Evolutionary conservation across 495 filamentous ascomycete genomes (phyloP).

Genomic region (Talaromyces stipitatus): DNA sequence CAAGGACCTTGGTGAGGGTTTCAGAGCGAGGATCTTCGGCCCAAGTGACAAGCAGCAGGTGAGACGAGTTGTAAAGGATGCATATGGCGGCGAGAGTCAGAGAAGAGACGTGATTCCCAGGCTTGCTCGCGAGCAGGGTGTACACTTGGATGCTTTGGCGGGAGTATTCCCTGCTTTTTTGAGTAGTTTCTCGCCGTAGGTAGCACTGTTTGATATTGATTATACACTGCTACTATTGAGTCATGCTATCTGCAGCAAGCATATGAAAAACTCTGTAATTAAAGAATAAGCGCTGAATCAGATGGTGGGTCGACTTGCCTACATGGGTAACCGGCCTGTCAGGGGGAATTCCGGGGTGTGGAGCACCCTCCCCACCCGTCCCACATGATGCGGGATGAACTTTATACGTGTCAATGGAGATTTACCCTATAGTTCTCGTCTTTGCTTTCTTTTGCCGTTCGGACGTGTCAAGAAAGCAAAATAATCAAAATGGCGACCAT

Average conservation of each 20-base stretch:
- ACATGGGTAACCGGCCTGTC: background rate
- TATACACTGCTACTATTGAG: too few species aligned
- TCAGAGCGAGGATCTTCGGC: slow-evolving; percentile 20
- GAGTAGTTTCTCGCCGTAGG: background rate
- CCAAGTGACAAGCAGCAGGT: slow-evolving; percentile 12
- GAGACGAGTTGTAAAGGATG: slow-evolving; percentile 5
- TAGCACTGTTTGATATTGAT: background rate
- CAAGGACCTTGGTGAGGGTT: slow-evolving; percentile 9
- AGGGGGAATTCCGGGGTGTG: background rate
- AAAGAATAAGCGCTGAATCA: too few species aligned
- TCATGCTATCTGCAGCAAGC: too few species aligned
- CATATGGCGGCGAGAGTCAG: slow-evolving; percentile 17
- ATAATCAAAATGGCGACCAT: slow-evolving; percentile 21
- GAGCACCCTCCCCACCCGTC: background rate
- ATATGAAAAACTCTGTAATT: too few species aligned
- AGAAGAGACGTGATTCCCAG: slow-evolving; percentile 19
- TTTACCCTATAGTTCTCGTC: too few species aligned
- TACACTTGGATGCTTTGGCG: slow-evolving; percentile 19
- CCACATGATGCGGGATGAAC: background rate
- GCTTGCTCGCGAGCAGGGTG: slow-evolving; percentile 3
- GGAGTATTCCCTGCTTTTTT: slow-evolving; percentile 14
- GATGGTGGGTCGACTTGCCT: background rate
- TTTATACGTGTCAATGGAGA: too few species aligned
- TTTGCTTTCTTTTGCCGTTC: too few species aligned
- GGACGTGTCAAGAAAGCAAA: background rate